These are phyloP conservation scores for Chlamydomonas reinhardtii DNA, from an alignment of 163 green algal species.

Conservation along the genomic window DNA sequence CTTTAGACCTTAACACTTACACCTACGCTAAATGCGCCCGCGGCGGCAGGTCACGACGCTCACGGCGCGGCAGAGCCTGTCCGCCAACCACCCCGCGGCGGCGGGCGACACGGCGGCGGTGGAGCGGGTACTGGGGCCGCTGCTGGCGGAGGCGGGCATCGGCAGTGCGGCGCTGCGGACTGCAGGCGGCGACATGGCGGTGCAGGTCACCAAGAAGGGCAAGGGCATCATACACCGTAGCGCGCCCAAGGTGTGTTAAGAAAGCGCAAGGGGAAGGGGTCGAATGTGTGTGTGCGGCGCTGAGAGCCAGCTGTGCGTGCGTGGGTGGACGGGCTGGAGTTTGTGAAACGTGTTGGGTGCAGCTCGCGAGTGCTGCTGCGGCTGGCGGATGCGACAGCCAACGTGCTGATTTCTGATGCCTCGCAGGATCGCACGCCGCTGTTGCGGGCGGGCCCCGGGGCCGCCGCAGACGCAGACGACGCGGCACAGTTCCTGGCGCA, in stretches of 20 bases:
- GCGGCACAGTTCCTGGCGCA: constrained; percentile 45
- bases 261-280: neutral
- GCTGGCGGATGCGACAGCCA: too few species aligned
- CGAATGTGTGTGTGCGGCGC: neutral
- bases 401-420: neutral
- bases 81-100: constrained; percentile 45
- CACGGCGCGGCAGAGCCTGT: constrained; percentile 42
- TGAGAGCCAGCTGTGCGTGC: neutral
- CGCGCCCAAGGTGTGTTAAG: constrained; percentile 22
- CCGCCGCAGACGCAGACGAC: neutral
- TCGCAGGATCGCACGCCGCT: neutral
- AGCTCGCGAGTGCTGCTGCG: neutral
- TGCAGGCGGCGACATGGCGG: neutral
- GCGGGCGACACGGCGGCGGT: neutral
- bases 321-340: too few species aligned
- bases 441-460: neutral
- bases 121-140: neutral
- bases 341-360: neutral
- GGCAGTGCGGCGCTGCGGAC: constrained; percentile 20
- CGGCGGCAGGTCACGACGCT: constrained; percentile 54
- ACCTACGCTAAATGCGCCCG: too few species aligned
- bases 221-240: constrained; percentile 47
- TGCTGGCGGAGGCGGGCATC: constrained; percentile 34
- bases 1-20: too few species aligned
- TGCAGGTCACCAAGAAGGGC: constrained; percentile 44